A percentile compares a stretch with the other conserved stretches of the same genome.
phyloP scores from a whole-genome alignment of 106 monocot species.

The Dendrobium catenatum region DNA sequence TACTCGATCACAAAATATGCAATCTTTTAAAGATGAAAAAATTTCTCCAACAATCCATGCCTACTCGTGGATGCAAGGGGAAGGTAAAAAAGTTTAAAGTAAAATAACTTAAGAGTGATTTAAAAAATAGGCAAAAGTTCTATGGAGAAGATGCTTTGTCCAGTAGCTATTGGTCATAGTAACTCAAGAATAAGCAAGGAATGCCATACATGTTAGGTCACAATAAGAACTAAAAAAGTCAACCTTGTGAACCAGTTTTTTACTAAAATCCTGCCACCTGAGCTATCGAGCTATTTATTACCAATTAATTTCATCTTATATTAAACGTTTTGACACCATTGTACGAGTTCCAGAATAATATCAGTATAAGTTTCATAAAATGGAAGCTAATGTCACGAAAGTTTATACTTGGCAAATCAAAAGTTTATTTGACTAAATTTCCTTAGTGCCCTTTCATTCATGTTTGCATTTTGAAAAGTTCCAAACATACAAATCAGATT shows the following conservation, averaged over 20 bases:
- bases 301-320: neutral
- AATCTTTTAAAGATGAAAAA: no score
- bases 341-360: neutral
- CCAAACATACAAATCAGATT: neutral
- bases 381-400: neutral
- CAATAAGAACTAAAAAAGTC: neutral
- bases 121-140: neutral
- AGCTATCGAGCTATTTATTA: neutral
- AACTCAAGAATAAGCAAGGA: neutral
- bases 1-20: no score
- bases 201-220: neutral
- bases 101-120: neutral
- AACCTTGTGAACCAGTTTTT: neutral
- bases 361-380: neutral
- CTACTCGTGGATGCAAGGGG: neutral
- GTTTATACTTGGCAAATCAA: neutral
- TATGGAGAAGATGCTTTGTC: neutral
- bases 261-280: neutral
- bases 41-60: no score
- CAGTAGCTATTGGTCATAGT: neutral
- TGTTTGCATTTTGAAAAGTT: constrained; percentile 1
- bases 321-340: neutral
- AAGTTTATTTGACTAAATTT: neutral
- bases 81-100: neutral
- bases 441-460: neutral